Conservation (phyloP, 495 filamentous ascomycete species). For the Neurospora sp. region DNA sequence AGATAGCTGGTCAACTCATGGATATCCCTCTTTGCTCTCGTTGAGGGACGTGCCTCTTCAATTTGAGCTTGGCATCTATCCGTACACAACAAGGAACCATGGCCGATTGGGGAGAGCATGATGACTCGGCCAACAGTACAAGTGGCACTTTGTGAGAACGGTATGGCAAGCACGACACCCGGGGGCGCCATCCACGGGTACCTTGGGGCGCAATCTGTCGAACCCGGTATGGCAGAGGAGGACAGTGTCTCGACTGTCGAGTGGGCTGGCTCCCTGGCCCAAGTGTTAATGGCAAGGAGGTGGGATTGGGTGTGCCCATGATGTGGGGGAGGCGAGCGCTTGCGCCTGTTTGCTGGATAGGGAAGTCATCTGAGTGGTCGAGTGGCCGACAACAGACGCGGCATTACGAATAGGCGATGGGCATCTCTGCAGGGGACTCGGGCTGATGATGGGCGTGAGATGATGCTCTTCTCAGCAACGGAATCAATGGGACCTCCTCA, state of each 20-base stretch:
- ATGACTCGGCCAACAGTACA: background rate
- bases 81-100: background rate
- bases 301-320: background rate
- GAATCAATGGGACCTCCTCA: background rate
- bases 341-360: constrained; percentile 8
- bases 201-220: background rate
- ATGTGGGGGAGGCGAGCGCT: constrained; percentile 17
- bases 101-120: background rate
- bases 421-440: background rate
- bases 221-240: background rate
- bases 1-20: background rate
- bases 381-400: constrained; percentile 2
- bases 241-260: background rate
- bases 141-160: background rate
- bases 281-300: background rate
- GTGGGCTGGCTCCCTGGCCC: background rate
- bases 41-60: background rate
- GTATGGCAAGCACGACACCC: background rate
- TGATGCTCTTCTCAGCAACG: background rate
- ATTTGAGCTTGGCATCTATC: background rate
- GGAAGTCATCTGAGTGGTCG: constrained; percentile 1
- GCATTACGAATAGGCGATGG: background rate
- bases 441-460: background rate
- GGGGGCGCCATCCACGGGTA: background rate
- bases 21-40: background rate